A percentile compares a stretch with the other conserved stretches of the same genome.
Evolutionary conservation across 305 asterid species (phyloP).

Genomic region (Andrographis paniculata): DNA sequence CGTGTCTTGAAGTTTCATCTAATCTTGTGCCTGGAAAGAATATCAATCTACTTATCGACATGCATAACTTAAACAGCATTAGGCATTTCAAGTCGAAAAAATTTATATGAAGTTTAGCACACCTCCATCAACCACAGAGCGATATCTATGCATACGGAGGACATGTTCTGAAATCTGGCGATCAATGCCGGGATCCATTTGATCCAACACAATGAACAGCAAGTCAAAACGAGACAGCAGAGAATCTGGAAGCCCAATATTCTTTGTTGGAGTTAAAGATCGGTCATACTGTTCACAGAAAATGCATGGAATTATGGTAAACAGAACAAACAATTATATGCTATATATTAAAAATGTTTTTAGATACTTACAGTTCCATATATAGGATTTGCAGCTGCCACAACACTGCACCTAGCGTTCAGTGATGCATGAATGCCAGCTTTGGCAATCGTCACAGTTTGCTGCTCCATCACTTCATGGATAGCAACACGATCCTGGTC

Average conservation of each 20-base stretch:
- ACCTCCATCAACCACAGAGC: slow-evolving; percentile 79
- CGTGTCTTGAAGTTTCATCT: slow-evolving; percentile 46
- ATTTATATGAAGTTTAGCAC: slow-evolving; percentile 13
- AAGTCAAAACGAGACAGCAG: slow-evolving; percentile 97
- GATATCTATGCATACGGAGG: slow-evolving; percentile 83
- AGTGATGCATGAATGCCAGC: slow-evolving; percentile 98
- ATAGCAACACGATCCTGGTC: slow-evolving; percentile 97
- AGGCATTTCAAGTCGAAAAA: too few relatives aligned
- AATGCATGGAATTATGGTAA: slow-evolving; percentile 11
- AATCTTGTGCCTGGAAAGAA: slow-evolving; percentile 44
- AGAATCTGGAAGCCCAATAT: slow-evolving; percentile 98
- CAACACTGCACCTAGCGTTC: slow-evolving; percentile 90
- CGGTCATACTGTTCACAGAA: slow-evolving; percentile 75
- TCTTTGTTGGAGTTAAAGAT: slow-evolving; percentile 91
- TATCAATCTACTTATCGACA: too few relatives aligned
- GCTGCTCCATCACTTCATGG: slow-evolving; percentile 99
- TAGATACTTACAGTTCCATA: slow-evolving; percentile 85
- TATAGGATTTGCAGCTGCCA: slow-evolving; percentile 81
- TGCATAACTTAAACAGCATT: too few relatives aligned
- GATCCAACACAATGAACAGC: slow-evolving; percentile 93
- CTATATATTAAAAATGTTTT: slow-evolving; percentile 10
- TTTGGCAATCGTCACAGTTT: slow-evolving; percentile 95
- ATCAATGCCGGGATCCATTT: slow-evolving; percentile 95
- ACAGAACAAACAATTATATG: not conserved
- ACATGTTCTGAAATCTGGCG: slow-evolving; percentile 90